Base-by-base conservation (phyloP, 2,329 filamentous ascomycete species). In the Neofusicoccum sp. region DNA sequence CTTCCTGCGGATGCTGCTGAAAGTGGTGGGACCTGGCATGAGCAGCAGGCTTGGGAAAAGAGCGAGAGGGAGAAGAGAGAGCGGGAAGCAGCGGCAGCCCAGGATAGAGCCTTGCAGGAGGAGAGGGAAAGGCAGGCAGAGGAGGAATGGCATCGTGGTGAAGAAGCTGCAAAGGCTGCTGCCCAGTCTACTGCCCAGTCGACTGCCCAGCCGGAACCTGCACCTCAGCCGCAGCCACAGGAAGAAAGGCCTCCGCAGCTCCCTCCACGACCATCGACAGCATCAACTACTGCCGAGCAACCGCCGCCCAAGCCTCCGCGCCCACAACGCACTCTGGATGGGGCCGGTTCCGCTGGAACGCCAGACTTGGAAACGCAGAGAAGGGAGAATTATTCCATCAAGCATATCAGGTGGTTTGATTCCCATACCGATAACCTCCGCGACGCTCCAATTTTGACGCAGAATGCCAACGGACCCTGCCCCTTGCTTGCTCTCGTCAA, bases 391-490 rank as follows among this genome's bases (percentile, higher is more conserved):
- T 98, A 99, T 71, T 90, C 93, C 62, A 93, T 98, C 74, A 96
- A 97, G 73, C 93, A 93, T 65, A 89, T 98, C 66, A 88, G 86
- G 65, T 98, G 94, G 93, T 82, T 88, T 64, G 92, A 97, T 73
- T 77, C 81, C 2, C 84, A 74, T 9, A 81, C 83, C 0, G 74
- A 81, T 1, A 82, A 84, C n/a, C 86, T 91, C 41, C 84, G 92
- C 47, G 84, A 85, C n/a, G 94, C 92, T 0, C 94, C 95, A 0
- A 92, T 98, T 62, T 80, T 98, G 44, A 88, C 96, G 3, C 94
- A 99, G 72, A 98, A 97, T 69, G 87, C 89, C 63, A 99, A 99
- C 70, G 95, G 95, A 0, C 95, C 95, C 1, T 99, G 95, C 75
- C 95, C 95, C 1, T 79, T 99, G 12, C 86, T 99, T 31, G 95